Conservation (phyloP, 176 grass and related monocot genomes). For the Pharus latifolius region DNA sequence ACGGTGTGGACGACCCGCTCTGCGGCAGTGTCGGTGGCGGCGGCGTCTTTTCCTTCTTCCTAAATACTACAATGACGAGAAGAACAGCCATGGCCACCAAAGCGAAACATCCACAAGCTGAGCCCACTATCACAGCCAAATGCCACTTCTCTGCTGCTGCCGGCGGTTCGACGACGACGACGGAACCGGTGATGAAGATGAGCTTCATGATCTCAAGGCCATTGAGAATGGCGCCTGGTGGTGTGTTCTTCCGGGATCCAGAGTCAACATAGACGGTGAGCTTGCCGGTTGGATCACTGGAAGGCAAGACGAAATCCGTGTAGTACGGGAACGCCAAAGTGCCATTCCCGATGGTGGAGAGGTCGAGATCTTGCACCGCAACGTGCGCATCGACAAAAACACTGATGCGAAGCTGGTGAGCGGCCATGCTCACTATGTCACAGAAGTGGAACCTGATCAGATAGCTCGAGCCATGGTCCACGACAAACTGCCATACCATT, state of each 20-base stretch:
- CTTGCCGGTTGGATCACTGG: background rate
- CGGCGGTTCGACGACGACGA: conserved; percentile 23
- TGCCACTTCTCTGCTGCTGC: background rate
- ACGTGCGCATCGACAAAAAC: conserved; percentile 6
- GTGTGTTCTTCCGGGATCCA: background rate
- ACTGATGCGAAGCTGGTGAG: conserved; percentile 24
- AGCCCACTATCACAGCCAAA: conserved; percentile 44
- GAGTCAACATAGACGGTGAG: conserved; percentile 31
- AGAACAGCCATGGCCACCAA: conserved; percentile 4
- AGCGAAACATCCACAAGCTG: conserved; percentile 30
- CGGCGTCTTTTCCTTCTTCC: conserved; percentile 4
- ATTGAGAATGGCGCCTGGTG: conserved; percentile 45
- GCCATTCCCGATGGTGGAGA: conserved; percentile 3
- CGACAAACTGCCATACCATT: conserved; percentile 59
- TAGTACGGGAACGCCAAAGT: conserved; percentile 33
- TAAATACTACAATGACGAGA: background rate
- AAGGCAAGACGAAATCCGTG: conserved; percentile 27
- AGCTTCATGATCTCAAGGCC: conserved; percentile 78
- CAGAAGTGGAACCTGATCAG: conserved; percentile 68
- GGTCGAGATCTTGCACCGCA: conserved; percentile 5
- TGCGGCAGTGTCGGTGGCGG: background rate
- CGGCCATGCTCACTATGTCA: conserved; percentile 34
- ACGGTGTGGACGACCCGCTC: conserved; percentile 6
- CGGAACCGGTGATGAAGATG: conserved; percentile 7
- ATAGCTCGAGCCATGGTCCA: conserved; percentile 23